Conservation (phyloP, 139 green algal genomes). For the Coccomyxa sp. region DNA sequence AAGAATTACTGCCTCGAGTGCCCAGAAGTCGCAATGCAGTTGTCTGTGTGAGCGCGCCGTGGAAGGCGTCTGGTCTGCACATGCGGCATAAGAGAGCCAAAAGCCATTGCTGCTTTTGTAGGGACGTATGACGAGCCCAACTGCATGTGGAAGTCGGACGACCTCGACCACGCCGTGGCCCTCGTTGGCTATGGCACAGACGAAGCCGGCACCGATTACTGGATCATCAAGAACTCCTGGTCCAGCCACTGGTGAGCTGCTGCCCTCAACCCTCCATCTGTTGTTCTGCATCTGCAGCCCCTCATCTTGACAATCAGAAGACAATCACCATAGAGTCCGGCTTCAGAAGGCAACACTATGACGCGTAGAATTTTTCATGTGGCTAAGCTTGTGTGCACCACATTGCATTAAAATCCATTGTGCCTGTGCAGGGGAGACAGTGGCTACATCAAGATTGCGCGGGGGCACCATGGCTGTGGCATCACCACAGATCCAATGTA, state of each 20-base stretch:
- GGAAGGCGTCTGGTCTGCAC: too few species aligned
- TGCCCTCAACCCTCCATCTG: neutral
- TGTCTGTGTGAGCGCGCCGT: too few species aligned
- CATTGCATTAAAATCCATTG: constrained; percentile 8
- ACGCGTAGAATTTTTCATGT: too few species aligned
- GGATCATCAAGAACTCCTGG: constrained; percentile 37
- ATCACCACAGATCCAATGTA: constrained; percentile 39
- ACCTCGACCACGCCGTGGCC: constrained; percentile 72
- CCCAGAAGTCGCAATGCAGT: too few species aligned
- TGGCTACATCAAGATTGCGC: constrained; percentile 50
- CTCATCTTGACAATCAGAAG: neutral
- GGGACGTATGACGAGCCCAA: constrained; percentile 24
- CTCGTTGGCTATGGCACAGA: constrained; percentile 69
- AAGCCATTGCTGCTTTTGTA: neutral
- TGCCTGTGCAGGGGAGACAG: constrained; percentile 31
- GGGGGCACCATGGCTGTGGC: constrained; percentile 39
- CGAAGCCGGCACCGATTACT: constrained; percentile 36
- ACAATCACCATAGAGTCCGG: neutral
- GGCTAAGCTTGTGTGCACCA: neutral
- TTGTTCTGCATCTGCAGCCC: neutral
- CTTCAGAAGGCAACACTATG: neutral
- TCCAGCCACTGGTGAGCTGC: constrained; percentile 12
- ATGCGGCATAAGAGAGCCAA: too few species aligned
- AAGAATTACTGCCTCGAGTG: too few species aligned
- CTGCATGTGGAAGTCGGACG: constrained; percentile 43